Evolutionary conservation across 208 protist species (phyloP).

Genomic region (Vickermania ingenoplastis): DNA sequence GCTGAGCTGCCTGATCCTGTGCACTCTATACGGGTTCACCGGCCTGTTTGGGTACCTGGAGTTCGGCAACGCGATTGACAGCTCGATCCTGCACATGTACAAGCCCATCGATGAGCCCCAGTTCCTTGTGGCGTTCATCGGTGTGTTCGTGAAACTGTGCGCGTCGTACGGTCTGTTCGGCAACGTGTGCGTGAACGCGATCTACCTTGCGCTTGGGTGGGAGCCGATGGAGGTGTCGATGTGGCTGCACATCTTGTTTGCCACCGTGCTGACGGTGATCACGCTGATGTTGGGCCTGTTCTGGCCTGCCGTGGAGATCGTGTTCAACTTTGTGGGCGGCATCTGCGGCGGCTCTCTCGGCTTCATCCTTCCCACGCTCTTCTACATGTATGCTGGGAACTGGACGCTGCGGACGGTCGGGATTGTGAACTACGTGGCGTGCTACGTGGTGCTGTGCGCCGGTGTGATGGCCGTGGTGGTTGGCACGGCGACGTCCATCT

Average conservation of each 20-base stretch:
- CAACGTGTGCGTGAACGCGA: constrained; percentile 11
- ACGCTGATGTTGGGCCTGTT: constrained; percentile 21
- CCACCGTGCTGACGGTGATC: constrained; percentile 6
- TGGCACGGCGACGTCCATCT: constrained; percentile 11
- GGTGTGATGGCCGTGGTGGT: constrained; percentile 11
- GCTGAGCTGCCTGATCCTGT: constrained; percentile 20
- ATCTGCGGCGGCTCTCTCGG: constrained; percentile 19
- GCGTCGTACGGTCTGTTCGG: constrained; percentile 10
- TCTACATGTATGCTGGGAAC: constrained; percentile 15
- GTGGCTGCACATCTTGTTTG: constrained; percentile 9
- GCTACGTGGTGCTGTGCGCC: constrained; percentile 12
- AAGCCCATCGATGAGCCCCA: constrained; percentile 17
- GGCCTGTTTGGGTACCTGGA: constrained; percentile 36
- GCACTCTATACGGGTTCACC: constrained; percentile 17
- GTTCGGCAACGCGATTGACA: constrained; percentile 15
- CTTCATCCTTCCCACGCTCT: constrained; percentile 28
- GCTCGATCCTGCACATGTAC: constrained; percentile 22
- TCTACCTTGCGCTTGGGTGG: constrained; percentile 9
- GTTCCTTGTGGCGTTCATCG: constrained; percentile 16
- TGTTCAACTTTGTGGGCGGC: constrained; percentile 25
- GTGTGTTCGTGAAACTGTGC: constrained; percentile 18
- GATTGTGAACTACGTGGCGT: constrained; percentile 8
- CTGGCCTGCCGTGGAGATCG: constrained; percentile 21
- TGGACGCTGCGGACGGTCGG: constrained; percentile 8
- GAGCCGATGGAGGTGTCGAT: constrained; percentile 2